A percentile compares a stretch with the other conserved stretches of the same genome.
These are phyloP conservation scores for Cornus controversa DNA, from an alignment of 148 eudicot genomes.

Conservation along the genomic window DNA sequence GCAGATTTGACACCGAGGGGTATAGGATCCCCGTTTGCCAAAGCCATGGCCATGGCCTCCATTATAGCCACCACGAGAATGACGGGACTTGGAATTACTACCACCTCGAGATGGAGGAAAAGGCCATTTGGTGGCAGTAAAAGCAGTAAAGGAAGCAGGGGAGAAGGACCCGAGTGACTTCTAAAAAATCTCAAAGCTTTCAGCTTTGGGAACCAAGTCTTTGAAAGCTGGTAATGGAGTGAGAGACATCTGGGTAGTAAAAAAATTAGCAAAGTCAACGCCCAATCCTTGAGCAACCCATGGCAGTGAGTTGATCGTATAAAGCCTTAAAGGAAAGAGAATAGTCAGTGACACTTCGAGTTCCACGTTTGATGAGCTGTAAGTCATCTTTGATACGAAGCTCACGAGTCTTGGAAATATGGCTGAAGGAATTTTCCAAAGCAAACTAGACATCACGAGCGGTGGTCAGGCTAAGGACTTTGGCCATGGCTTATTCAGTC, in stretches of 20 bases:
- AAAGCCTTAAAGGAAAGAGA: neutral
- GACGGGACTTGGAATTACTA: too few species aligned
- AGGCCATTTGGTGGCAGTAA: too few species aligned
- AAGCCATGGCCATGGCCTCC: too few species aligned
- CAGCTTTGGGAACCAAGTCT: too few species aligned
- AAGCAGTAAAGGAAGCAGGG: too few species aligned
- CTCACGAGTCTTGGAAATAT: neutral
- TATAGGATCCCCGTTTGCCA: neutral
- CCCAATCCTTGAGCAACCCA: neutral
- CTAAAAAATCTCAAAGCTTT: too few species aligned
- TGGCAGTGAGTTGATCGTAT: neutral
- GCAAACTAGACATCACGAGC: too few species aligned
- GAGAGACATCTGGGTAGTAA: neutral
- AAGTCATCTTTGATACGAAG: neutral
- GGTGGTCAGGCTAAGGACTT: too few species aligned
- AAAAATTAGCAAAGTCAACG: neutral
- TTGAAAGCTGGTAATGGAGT: neutral
- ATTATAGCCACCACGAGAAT: too few species aligned
- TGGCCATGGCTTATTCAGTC: too few species aligned
- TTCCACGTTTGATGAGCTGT: neutral
- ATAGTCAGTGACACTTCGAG: neutral
- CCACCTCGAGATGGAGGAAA: too few species aligned
- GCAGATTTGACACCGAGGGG: neutral
- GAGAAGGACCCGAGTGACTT: too few species aligned
- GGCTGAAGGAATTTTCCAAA: neutral